Conservation (phyloP, 2,329 filamentous ascomycete species). For the Fonsecaea nubica region DNA sequence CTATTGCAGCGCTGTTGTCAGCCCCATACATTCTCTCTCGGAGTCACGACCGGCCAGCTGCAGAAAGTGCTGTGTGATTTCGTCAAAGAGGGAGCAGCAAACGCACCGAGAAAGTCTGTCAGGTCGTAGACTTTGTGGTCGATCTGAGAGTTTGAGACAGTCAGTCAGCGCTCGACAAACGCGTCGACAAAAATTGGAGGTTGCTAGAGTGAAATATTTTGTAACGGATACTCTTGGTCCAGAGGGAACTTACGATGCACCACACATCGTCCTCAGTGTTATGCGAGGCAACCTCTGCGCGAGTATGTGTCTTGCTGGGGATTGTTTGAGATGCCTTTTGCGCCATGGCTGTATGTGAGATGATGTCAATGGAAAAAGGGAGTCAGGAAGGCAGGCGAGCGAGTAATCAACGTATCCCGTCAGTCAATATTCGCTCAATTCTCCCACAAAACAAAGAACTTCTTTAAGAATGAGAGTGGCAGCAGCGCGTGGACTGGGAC, state of each 20-base stretch:
- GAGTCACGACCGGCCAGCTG: background rate
- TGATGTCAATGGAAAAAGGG: background rate
- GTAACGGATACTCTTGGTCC: background rate
- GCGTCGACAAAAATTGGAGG: background rate
- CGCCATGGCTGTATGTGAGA: conserved; percentile 14
- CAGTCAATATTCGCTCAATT: background rate
- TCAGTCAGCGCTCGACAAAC: background rate
- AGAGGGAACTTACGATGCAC: conserved; percentile 49
- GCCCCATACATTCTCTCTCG: background rate
- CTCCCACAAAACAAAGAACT: background rate
- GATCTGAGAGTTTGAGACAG: conserved; percentile 43
- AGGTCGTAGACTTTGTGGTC: conserved; percentile 67
- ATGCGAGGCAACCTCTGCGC: conserved; percentile 56
- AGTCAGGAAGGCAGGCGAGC: background rate
- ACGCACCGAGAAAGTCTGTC: conserved; percentile 57
- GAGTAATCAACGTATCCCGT: background rate
- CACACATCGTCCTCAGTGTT: conserved; percentile 58
- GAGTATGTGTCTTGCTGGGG: conserved; percentile 30
- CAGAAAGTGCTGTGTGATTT: background rate
- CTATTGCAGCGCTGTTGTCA: background rate
- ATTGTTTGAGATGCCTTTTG: conserved; percentile 30
- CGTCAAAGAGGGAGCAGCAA: background rate
- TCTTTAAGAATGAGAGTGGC: background rate
- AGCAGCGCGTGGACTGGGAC: background rate
- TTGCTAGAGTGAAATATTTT: background rate